Evolutionary conservation across 352 stramenopile species (phyloP).

Genomic region (Globisporangium cylindrosporum): DNA sequence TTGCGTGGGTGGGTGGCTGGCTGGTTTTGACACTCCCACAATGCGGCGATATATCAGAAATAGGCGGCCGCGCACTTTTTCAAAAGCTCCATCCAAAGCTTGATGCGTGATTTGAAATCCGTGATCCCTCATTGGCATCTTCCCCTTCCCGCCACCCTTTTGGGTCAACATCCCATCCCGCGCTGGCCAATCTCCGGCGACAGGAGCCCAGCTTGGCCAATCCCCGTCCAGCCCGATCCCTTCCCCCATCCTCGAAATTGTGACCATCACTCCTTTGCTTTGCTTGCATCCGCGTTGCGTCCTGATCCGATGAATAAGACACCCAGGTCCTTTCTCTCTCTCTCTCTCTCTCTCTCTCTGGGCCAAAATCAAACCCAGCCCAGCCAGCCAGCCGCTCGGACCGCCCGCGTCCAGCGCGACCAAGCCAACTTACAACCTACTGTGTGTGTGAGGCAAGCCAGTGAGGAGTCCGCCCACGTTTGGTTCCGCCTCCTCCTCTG

Average conservation of each 20-base stretch:
- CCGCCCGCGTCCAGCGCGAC: neutral
- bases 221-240: neutral
- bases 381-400: neutral
- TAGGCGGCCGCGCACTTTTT: neutral
- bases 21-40: neutral
- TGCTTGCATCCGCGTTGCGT: neutral
- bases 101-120: conserved; percentile 5
- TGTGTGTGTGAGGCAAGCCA: neutral
- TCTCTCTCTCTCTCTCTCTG: neutral
- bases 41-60: conserved; percentile 6
- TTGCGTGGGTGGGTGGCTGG: neutral
- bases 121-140: neutral
- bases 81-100: neutral
- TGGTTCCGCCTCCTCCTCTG: conserved; percentile 6
- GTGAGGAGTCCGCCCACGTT: neutral
- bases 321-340: neutral
- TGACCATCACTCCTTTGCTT: neutral
- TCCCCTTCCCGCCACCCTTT: neutral
- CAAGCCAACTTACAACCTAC: too few relatives aligned
- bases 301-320: neutral
- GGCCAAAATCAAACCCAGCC: neutral
- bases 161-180: neutral
- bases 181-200: neutral
- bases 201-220: neutral
- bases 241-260: neutral